Conservation (phyloP, 306 rosid species). For the Quercus robur region DNA sequence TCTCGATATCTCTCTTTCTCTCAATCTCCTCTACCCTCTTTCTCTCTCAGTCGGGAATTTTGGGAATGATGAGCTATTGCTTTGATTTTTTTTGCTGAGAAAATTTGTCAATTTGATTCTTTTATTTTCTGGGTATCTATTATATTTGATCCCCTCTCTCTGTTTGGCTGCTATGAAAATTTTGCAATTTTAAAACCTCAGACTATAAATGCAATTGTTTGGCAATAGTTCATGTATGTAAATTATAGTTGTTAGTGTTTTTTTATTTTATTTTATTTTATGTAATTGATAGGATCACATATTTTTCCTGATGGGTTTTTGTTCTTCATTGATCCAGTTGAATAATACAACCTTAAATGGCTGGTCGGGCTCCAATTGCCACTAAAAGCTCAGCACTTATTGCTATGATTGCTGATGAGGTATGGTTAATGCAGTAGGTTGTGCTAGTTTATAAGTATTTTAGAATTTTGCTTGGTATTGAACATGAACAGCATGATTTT, state of each 20-base stretch:
- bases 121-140: neutral
- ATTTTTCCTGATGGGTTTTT: neutral
- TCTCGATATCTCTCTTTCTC: too few relatives aligned
- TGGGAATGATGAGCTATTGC: too few relatives aligned
- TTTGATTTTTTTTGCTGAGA: neutral
- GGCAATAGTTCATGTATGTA: neutral
- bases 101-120: neutral
- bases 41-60: too few relatives aligned
- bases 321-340: neutral
- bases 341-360: constrained; percentile 37
- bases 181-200: neutral
- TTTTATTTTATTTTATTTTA: neutral
- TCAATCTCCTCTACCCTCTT: too few relatives aligned
- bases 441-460: neutral
- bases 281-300: neutral
- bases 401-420: constrained; percentile 97
- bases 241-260: neutral
- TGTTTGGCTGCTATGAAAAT: neutral
- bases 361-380: constrained; percentile 59
- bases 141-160: neutral
- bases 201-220: neutral
- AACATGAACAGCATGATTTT: neutral
- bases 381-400: constrained; percentile 64
- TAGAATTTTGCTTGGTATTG: neutral
- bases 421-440: constrained; percentile 20